Base-by-base conservation (phyloP, 2,329 filamentous ascomycete species). In the Fusarium euwallaceae region DNA sequence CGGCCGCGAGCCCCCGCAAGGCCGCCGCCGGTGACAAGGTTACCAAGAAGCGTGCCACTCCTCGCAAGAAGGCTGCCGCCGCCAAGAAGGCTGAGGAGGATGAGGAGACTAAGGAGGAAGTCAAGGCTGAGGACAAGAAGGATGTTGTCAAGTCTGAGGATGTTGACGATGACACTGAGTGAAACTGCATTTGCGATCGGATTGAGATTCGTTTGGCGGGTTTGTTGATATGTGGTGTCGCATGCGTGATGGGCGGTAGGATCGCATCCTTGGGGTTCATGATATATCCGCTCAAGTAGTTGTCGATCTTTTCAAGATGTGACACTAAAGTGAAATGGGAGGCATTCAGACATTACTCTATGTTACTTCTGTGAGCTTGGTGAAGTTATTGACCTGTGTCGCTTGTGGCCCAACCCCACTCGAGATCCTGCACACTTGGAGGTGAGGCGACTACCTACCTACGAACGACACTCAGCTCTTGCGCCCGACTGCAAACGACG, bases 11-110 rank as follows among this genome's bases (percentile, higher is more conserved):
- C 55, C 55, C 55, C 14, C 55, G 55, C 55, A 58, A 64, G 22
- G 55, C 71, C 10, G 60, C 64, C 12, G 29, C 62, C 10, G 29
- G 27, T 14, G 68, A 67, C 43, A 82, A 80, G 69, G 76, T 84
- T 14, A 66, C 77, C 62, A 84, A 83, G 77, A 83, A 80, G 69
- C 74, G 78, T 5, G 76, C 76, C 2, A 73, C 79, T 9, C 72
- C 80, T 1, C 79, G 79, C 48, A 84, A 83, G 80, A 81, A 80
- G 74, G 63, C 55, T 6, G 10, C 12, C 11, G 10, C 12, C 12
- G 37, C 64, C 37, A 83, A 81, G 75, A 80, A 80, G 73, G 74
- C 75, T n/a, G 70, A 71, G 11, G 72, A 79, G 22, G 78, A 81
- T 32, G 69, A 79, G 14, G 75, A 80, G 24, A 69, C 69, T 6